These are phyloP conservation scores for Theileria equi DNA, from an alignment of 169 alveolate genomes.

Conservation along the genomic window DNA sequence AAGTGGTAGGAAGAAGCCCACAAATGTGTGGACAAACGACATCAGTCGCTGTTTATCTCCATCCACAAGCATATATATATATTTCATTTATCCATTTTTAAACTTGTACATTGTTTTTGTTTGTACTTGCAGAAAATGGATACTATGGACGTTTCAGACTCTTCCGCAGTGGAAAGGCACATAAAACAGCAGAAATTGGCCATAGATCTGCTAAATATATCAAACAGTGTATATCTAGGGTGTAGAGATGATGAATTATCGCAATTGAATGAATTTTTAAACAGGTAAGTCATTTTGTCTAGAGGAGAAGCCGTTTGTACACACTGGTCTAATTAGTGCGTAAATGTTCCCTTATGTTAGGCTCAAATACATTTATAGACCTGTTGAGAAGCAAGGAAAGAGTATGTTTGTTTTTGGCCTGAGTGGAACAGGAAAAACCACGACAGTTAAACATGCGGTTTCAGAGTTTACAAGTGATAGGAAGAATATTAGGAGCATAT, in stretches of 20 bases:
- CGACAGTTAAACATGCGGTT: slow-evolving; percentile 50
- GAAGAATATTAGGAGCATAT: not conserved
- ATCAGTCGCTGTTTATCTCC: too few species aligned
- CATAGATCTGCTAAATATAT: slow-evolving; percentile 40
- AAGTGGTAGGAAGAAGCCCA: too few species aligned
- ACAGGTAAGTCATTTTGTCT: slow-evolving; percentile 8
- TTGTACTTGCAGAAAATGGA: too few species aligned
- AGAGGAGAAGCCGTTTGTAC: not conserved
- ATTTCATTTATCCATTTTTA: too few species aligned
- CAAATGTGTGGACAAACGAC: too few species aligned
- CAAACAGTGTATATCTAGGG: slow-evolving; percentile 46
- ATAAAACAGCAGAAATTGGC: slow-evolving; percentile 41
- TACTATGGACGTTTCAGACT: too few species aligned
- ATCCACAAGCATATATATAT: too few species aligned
- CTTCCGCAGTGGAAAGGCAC: slow-evolving; percentile 30
- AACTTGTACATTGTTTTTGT: too few species aligned
- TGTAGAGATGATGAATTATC: slow-evolving; percentile 39
- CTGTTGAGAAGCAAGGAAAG: slow-evolving; percentile 21
- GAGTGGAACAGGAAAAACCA: slow-evolving; percentile 63
- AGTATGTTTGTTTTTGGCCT: slow-evolving; percentile 55
- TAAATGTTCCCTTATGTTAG: too few species aligned
- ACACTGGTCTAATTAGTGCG: not conserved
- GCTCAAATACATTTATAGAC: slow-evolving; percentile 12
- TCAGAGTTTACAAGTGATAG: not conserved
- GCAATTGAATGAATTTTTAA: slow-evolving; percentile 11